Base-by-base conservation (phyloP, 108 stramenopile genomes). In the Pseudonitzschia multistriata region DNA sequence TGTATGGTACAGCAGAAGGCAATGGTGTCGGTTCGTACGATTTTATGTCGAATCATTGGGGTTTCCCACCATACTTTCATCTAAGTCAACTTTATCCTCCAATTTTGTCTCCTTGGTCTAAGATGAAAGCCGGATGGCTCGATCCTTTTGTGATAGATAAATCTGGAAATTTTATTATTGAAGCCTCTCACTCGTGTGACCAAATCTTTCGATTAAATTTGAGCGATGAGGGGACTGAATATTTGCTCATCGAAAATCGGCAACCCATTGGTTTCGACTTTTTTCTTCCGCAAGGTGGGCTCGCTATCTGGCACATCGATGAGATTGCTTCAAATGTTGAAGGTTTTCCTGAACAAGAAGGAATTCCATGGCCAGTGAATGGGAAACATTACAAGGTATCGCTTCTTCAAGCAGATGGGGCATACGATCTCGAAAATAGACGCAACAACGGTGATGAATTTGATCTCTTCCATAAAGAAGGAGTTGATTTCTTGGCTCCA, bases 251-350 rank as follows among this genome's bases (percentile, higher is more conserved):
- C 59, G 85, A 86, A 67, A 83, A 86, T 67, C 74, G 82, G 21
- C 82, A 81, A 63, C 47, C 84, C 22, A n/a, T 76, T 4, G 72
- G 73, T 15, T 83, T 72, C 39, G 84, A 81, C 60, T 48, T 55
- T 3, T 47, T 71, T 45, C 49, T 85, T 8, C 64, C 79, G 42
- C 34, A 47, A 27, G 87, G 83, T 3, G 88, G 88, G 24, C 49
- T 90, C 34, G 75, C 80, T 0, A 84, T 90, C 37, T 90, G 75
- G 62, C 85, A 85, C 49, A 62, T 90, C 53, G 89, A 90, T 59
- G 81, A 87, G 22, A 49, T 17, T 27, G 63, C 55, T 13, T 66
- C 52, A 17, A 49, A 61, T 48, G 68, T 69, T n/a, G 71, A 81
- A 34, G 88, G 88, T 15, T 84, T 72, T 69, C 88, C 88, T 11